A percentile compares a stretch with the other conserved stretches of the same genome.
These are phyloP conservation scores for Cutaneotrichosporon sp. DNA, from an alignment of 1,284 basidiomycete genomes.

Conservation along the genomic window DNA sequence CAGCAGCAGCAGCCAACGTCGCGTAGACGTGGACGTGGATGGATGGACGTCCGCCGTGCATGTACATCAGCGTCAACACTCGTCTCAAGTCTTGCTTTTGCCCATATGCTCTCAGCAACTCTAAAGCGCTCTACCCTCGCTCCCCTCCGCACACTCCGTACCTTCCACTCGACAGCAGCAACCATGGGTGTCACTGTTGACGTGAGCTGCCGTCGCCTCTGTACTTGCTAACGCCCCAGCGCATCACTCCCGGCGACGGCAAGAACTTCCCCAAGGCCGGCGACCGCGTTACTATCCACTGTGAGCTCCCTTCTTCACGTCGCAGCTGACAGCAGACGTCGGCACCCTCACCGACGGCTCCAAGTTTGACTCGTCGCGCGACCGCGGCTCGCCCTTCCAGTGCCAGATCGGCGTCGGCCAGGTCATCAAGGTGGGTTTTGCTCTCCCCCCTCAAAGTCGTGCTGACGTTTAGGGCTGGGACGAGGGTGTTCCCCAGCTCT, in stretches of 20 bases:
- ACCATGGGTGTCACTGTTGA: conserved; percentile 49
- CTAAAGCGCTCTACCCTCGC: conserved; percentile 7
- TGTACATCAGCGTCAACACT: too few species aligned
- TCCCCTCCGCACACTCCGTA: conserved; percentile 19
- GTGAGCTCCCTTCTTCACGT: conserved; percentile 24
- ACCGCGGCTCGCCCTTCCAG: conserved; percentile 57
- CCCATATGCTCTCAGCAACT: conserved; percentile 13
- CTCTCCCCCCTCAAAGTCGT: background rate
- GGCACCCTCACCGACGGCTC: conserved; percentile 48
- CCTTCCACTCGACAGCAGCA: conserved; percentile 37
- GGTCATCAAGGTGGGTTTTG: conserved; percentile 59
- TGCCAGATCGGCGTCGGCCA: conserved; percentile 69
- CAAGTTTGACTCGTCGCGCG: conserved; percentile 51
- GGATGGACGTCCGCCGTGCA: too few species aligned
- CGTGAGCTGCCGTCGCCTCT: conserved; percentile 22
- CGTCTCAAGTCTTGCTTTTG: background rate
- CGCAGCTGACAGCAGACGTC: conserved; percentile 34
- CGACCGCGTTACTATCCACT: conserved; percentile 47
- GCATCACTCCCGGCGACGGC: conserved; percentile 46
- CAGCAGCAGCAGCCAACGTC: too few species aligned
- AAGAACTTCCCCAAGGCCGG: conserved; percentile 46
- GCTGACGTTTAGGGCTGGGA: conserved; percentile 64
- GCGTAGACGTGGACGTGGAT: too few species aligned
- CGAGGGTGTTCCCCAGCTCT: conserved; percentile 73
- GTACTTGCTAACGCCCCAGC: conserved; percentile 17